Percentiles rank a stretch among this genome's conserved stretches.
These are phyloP conservation scores for Tolypocladium amazonense DNA, from an alignment of 2,329 filamentous ascomycete species.

Conservation along the genomic window DNA sequence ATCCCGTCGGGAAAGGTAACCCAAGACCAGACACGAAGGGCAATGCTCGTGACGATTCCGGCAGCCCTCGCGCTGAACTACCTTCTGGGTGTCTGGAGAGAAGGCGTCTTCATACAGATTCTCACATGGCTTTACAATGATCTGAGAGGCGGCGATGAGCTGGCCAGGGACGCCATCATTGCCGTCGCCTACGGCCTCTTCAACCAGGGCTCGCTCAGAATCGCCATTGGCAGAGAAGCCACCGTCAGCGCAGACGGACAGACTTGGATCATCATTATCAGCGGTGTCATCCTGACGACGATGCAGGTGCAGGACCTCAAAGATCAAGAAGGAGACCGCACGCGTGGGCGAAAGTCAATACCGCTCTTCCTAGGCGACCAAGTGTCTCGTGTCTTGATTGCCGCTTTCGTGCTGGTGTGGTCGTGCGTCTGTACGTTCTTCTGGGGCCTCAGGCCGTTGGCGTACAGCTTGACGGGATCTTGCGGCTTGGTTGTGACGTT, in stretches of 20 bases:
- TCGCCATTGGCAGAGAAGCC: background rate
- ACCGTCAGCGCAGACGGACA: background rate
- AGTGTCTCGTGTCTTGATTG: background rate
- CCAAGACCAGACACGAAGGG: background rate
- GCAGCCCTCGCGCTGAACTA: background rate
- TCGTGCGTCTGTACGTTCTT: background rate
- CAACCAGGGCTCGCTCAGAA: background rate
- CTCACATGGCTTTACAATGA: background rate
- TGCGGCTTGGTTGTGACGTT: background rate
- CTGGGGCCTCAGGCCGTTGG: background rate
- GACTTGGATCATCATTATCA: background rate
- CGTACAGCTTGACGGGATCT: background rate
- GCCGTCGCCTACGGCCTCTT: background rate
- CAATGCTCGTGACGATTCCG: background rate
- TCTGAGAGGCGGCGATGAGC: background rate
- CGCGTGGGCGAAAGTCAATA: background rate
- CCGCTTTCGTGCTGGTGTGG: background rate
- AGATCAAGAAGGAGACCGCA: background rate
- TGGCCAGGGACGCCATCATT: background rate
- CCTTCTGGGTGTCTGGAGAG: background rate
- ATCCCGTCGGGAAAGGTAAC: background rate
- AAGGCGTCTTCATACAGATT: background rate
- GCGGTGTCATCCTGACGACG: background rate
- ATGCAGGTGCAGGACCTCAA: background rate
- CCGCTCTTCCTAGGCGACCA: background rate